phyloP scores from a whole-genome alignment of 805 yeast species.

The Metschnikowia similis region DNA sequence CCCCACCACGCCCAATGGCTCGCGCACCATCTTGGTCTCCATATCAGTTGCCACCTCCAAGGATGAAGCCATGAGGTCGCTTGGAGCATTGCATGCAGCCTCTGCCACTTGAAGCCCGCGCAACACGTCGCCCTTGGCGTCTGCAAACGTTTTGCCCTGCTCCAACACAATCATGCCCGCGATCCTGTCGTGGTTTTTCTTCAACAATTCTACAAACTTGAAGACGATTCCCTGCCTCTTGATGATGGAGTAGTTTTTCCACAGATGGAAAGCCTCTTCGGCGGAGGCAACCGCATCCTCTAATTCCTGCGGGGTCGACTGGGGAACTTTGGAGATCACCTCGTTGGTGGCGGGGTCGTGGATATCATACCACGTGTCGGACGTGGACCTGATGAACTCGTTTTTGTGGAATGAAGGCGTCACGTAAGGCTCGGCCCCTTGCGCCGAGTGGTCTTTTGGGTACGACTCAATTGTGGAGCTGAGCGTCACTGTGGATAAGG shows the following conservation, averaged over 20 bases:
- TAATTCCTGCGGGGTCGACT: constrained; percentile 62
- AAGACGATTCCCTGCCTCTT: constrained; percentile 70
- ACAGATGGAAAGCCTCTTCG: constrained; percentile 53
- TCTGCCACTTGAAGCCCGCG: constrained; percentile 79
- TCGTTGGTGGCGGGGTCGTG: constrained; percentile 73
- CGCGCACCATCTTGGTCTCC: constrained; percentile 75
- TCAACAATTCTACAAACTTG: constrained; percentile 60
- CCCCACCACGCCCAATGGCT: constrained; percentile 71
- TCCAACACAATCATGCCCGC: constrained; percentile 52
- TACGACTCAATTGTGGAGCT: constrained; percentile 31
- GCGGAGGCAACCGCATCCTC: constrained; percentile 64
- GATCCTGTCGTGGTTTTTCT: constrained; percentile 61
- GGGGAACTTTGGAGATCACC: constrained; percentile 67
- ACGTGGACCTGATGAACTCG: constrained; percentile 44
- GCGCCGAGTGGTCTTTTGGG: constrained; percentile 39
- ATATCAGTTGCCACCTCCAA: constrained; percentile 68
- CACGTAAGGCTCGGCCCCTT: constrained; percentile 40
- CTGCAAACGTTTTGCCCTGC: constrained; percentile 68
- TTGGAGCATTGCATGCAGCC: constrained; percentile 62
- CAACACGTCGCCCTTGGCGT: constrained; percentile 69
- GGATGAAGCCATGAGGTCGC: constrained; percentile 58
- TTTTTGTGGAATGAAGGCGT: constrained; percentile 53
- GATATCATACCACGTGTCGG: constrained; percentile 58
- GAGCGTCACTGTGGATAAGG: constrained; percentile 13
- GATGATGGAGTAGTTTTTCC: constrained; percentile 54